phyloP scores from a whole-genome alignment of 768 basidiomycete species.

The Daedaleopsis nitida region DNA sequence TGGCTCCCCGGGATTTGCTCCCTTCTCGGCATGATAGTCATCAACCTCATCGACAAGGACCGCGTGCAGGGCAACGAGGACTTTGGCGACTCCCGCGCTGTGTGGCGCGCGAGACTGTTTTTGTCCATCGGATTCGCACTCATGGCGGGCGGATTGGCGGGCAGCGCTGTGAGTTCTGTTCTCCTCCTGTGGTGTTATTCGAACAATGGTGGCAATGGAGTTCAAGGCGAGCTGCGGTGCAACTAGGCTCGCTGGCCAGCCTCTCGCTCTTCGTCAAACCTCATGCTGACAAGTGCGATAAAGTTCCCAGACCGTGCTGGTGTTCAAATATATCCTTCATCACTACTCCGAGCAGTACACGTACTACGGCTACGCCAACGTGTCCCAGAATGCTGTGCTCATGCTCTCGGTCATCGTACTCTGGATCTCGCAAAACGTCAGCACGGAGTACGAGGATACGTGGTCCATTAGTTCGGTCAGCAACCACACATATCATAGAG shows the following conservation, averaged over 20 bases:
- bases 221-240: background rate
- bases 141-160: slow-evolving; percentile 98
- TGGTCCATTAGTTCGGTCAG: slow-evolving; percentile 45
- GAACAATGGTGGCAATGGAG: too few species aligned
- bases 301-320: slow-evolving; percentile 72
- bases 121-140: slow-evolving; percentile 95
- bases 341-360: slow-evolving; percentile 73
- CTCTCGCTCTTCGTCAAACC: too few species aligned
- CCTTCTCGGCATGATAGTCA: slow-evolving; percentile 86
- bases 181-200: too few species aligned
- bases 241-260: too few species aligned
- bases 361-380: slow-evolving; percentile 94
- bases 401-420: slow-evolving; percentile 87
- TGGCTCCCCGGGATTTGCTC: slow-evolving; percentile 98
- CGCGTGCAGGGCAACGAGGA: slow-evolving; percentile 77
- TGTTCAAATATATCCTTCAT: slow-evolving; percentile 86
- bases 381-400: slow-evolving; percentile 87
- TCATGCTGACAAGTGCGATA: background rate
- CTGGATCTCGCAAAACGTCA: slow-evolving; percentile 88
- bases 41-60: slow-evolving; percentile 95
- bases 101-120: slow-evolving; percentile 89
- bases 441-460: slow-evolving; percentile 92
- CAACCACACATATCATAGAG: too few species aligned
- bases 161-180: slow-evolving; percentile 77
- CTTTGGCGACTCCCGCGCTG: slow-evolving; percentile 79